A percentile compares a stretch with the other conserved stretches of the same genome.
Conservation (phyloP, 495 filamentous ascomycete species). For the Xanthoparmelia taractica region DNA sequence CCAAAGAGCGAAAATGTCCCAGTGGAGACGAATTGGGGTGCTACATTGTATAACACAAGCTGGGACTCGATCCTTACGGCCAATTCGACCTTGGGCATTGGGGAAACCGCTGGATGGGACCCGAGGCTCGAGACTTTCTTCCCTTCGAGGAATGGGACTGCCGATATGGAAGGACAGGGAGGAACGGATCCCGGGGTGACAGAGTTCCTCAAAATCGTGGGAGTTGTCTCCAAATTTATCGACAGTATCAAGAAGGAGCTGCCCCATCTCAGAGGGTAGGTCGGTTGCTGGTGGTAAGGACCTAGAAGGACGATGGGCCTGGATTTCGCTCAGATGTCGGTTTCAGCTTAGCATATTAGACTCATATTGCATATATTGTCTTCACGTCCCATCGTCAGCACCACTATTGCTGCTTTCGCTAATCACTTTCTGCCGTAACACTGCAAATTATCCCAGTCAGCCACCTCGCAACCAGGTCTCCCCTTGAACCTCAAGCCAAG, state of each 20-base stretch:
- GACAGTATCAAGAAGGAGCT: conserved; percentile 18
- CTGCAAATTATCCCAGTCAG: conserved; percentile 27
- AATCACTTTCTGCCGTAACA: conserved; percentile 53
- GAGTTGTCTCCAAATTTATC: conserved; percentile 29
- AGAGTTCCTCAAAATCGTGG: conserved; percentile 33
- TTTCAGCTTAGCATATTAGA: not conserved
- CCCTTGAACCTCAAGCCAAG: not conserved
- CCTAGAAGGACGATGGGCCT: not conserved
- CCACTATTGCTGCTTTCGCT: conserved; percentile 19
- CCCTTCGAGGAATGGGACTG: conserved; percentile 21
- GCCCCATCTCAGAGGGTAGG: conserved; percentile 2
- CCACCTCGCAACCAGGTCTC: not conserved
- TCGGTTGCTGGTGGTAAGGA: not conserved
- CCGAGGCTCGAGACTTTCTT: conserved; percentile 43
- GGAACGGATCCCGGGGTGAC: conserved; percentile 2
- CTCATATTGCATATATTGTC: conserved; percentile 2
- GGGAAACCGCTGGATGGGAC: conserved; percentile 35
- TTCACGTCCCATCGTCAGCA: conserved; percentile 23
- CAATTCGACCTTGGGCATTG: conserved; percentile 30
- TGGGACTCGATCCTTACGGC: conserved; percentile 43
- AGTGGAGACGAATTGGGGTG: conserved; percentile 33
- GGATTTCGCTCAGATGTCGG: not conserved
- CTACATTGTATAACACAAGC: conserved; percentile 40
- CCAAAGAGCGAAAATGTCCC: conserved; percentile 12
- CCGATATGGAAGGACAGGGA: not conserved